phyloP scores from a whole-genome alignment of 1,139 yeast genomes.

The Geotrichum bryndzae region DNA sequence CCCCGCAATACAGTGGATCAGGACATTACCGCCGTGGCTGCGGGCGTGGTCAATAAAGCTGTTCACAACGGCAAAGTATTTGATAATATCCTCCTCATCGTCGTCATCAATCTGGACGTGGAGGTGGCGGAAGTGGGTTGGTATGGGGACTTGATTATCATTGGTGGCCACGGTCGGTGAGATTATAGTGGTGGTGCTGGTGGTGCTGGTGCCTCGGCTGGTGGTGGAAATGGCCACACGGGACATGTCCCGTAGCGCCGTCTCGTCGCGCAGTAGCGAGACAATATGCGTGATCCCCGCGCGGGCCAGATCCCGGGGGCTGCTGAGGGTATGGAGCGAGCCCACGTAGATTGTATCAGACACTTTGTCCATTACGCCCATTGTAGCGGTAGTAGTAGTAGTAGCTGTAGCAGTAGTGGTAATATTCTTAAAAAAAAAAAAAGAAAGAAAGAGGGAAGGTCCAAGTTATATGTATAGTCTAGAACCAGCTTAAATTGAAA shows the following conservation, averaged over 20 bases:
- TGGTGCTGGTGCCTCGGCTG: not conserved
- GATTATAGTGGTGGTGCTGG: not conserved
- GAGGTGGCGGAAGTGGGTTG: slow-evolving; percentile 44
- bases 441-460: not conserved
- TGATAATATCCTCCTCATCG: slow-evolving; percentile 55
- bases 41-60: slow-evolving; percentile 62
- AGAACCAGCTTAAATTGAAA: too few species aligned
- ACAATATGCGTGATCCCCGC: slow-evolving; percentile 57
- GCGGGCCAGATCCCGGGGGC: slow-evolving; percentile 25
- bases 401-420: not conserved
- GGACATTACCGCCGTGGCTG: slow-evolving; percentile 27
- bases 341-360: slow-evolving; percentile 34
- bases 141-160: not conserved
- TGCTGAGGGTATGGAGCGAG: slow-evolving; percentile 31
- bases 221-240: not conserved
- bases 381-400: not conserved
- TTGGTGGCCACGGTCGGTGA: too few species aligned
- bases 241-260: not conserved
- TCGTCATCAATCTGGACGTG: slow-evolving; percentile 68
- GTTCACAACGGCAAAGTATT: slow-evolving; percentile 54
- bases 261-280: slow-evolving; percentile 55
- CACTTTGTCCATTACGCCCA: slow-evolving; percentile 30
- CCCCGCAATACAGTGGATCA: slow-evolving; percentile 66
- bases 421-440: not conserved
- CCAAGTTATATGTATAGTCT: too few species aligned